Base-by-base conservation (phyloP, 495 filamentous ascomycete species). In the Tetracladium marchalianum region DNA sequence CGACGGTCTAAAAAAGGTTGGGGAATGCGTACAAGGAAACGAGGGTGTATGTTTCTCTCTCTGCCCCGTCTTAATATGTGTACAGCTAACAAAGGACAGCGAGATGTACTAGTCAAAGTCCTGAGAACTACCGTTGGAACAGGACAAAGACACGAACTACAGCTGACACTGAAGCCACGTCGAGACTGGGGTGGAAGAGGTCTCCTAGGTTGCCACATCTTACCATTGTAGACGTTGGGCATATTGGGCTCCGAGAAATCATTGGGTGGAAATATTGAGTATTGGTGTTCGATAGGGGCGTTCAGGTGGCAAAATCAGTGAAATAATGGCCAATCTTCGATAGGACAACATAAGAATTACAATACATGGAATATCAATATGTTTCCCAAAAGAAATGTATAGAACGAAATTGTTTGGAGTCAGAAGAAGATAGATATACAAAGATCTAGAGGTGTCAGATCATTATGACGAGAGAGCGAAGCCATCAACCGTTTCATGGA, bases 131-230 rank as follows among this genome's bases (percentile, higher is more conserved):
- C 39, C 13, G 69, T 63, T 42, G 62, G 46, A 55, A 72, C 50
- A 35, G 62, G 56, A n/a, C 50, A 59, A 31, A 57, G 61, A 40
- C 62, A 78, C 44, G 81, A 87, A 42, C 56, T 90, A 41, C 67
- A 78, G 16, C 58, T 95, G 46, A 78, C 77, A 43, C 62, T 97
- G 47, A 82, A 68, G 43, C 90, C 90, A 35, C 71, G 78, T 46
- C 73, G 74, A 35, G 68, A 85, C 57, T 97, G 90, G 90, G 90
- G 90, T 39, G 90, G 90, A 8, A 74, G 85, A 55, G 90, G 90
- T 4, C 60, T 90, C 53, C 65, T 97, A 48, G 90, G 90, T 31
- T 97, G 90, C 61, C 87, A 93, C 71, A 72, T 95, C 32, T 62
- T 93, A 51, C 87, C 85, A n/a, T 41, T 89, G 46, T 81, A 63